phyloP scores from a whole-genome alignment of 2,329 filamentous ascomycete species.

The Lachnellula occidentalis region DNA sequence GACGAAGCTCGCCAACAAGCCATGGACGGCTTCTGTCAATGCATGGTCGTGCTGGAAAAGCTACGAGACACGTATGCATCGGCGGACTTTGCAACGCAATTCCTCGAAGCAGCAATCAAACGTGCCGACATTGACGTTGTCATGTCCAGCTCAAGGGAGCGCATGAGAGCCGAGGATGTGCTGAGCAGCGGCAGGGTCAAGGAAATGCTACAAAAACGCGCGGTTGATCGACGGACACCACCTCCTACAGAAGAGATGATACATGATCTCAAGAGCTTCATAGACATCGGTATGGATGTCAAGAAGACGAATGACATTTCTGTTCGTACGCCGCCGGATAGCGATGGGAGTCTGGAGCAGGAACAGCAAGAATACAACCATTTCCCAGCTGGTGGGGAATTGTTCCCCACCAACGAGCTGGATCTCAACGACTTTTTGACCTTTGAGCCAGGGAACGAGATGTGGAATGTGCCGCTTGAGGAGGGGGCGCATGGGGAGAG shows the following conservation, averaged over 20 bases:
- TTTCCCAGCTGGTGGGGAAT: neutral
- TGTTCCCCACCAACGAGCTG: conserved; percentile 5
- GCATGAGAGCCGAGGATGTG: neutral
- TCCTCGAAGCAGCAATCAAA: conserved; percentile 85
- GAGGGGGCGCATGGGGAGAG: conserved; percentile 25
- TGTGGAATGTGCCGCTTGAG: conserved; percentile 21
- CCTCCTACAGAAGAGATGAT: conserved; percentile 3
- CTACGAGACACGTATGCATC: conserved; percentile 86
- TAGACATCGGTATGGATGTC: conserved; percentile 1
- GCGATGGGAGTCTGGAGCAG: neutral
- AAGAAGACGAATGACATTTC: conserved; percentile 9
- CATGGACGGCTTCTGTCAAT: conserved; percentile 78
- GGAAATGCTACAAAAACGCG: conserved; percentile 1
- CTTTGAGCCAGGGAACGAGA: conserved; percentile 16
- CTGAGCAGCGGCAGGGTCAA: conserved; percentile 5
- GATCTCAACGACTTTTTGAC: conserved; percentile 23
- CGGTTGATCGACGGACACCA: conserved; percentile 8
- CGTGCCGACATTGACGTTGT: conserved; percentile 64
- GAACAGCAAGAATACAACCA: neutral
- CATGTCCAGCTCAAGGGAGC: conserved; percentile 7
- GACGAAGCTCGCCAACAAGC: conserved; percentile 66
- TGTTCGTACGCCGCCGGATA: conserved; percentile 17
- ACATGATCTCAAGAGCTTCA: neutral
- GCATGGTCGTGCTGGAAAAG: conserved; percentile 86
- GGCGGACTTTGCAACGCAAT: conserved; percentile 92